Conservation (phyloP, 768 basidiomycete genomes). For the Mycena haematopus region DNA sequence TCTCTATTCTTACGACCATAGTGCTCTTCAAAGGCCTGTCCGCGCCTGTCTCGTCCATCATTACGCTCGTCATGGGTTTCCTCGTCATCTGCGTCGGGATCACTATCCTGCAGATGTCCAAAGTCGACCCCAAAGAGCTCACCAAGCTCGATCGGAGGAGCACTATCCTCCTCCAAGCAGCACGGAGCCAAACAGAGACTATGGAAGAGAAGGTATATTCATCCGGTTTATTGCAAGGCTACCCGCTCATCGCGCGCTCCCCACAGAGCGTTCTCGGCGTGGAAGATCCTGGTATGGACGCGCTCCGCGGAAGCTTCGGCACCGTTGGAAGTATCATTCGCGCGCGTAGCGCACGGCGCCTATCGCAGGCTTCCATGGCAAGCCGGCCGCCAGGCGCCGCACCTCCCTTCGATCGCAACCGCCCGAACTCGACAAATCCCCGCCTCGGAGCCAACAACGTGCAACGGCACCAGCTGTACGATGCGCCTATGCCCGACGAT, state of each 20-base stretch:
- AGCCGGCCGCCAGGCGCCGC: constrained; percentile 45
- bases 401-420: constrained; percentile 41
- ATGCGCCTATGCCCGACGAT: constrained; percentile 78
- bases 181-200: constrained; percentile 70
- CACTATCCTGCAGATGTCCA: constrained; percentile 93
- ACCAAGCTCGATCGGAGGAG: constrained; percentile 81
- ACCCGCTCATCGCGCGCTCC: neutral
- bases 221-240: neutral
- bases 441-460: constrained; percentile 47
- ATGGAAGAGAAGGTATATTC: constrained; percentile 66
- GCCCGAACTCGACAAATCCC: constrained; percentile 29
- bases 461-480: constrained; percentile 85
- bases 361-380: constrained; percentile 33
- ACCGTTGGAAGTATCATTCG: constrained; percentile 90
- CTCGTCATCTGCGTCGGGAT: constrained; percentile 91
- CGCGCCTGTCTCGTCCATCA: constrained; percentile 76
- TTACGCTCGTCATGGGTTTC: constrained; percentile 93
- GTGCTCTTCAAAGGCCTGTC: constrained; percentile 91
- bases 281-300: constrained; percentile 94
- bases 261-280: constrained; percentile 47
- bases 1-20: constrained; percentile 83
- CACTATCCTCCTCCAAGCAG: constrained; percentile 90
- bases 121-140: constrained; percentile 86
- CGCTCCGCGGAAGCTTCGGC: constrained; percentile 90
- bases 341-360: constrained; percentile 59